These are phyloP conservation scores for Penicillium vulpinum DNA, from an alignment of 2,329 filamentous ascomycete genomes.

Conservation along the genomic window DNA sequence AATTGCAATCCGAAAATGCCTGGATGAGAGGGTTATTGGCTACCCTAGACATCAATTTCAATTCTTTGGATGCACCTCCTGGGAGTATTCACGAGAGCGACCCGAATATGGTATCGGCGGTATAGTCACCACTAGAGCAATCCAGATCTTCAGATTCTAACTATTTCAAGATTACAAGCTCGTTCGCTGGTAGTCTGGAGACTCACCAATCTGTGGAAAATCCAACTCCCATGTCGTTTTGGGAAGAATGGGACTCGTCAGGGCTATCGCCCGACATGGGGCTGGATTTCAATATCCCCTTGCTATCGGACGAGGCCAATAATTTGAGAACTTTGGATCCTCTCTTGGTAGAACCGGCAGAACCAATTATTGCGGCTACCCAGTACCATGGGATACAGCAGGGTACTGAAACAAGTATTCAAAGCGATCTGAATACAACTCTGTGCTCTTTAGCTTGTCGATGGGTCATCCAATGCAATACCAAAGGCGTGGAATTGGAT, in stretches of 20 bases:
- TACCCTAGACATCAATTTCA: not conserved
- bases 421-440: conserved; percentile 1
- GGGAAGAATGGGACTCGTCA: not conserved
- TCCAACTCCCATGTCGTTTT: not conserved
- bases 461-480: conserved; percentile 8
- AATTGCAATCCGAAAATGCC: conserved; percentile 6
- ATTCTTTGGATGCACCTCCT: not conserved
- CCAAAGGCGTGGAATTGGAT: conserved; percentile 7
- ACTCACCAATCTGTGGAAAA: not conserved
- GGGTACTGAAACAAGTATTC: not conserved
- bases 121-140: not conserved
- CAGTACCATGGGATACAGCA: not conserved
- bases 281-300: not conserved
- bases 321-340: not conserved
- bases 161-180: not conserved
- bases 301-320: not conserved
- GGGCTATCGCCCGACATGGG: not conserved
- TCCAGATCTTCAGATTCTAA: not conserved
- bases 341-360: not conserved
- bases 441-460: conserved; percentile 8
- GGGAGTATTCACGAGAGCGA: not conserved
- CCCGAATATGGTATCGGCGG: not conserved
- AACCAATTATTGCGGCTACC: not conserved
- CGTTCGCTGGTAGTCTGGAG: rapidly evolving
- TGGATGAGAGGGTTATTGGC: conserved; percentile 1